Conservation (phyloP, 2,329 filamentous ascomycete species). For the Pyrenochaeta sp. region DNA sequence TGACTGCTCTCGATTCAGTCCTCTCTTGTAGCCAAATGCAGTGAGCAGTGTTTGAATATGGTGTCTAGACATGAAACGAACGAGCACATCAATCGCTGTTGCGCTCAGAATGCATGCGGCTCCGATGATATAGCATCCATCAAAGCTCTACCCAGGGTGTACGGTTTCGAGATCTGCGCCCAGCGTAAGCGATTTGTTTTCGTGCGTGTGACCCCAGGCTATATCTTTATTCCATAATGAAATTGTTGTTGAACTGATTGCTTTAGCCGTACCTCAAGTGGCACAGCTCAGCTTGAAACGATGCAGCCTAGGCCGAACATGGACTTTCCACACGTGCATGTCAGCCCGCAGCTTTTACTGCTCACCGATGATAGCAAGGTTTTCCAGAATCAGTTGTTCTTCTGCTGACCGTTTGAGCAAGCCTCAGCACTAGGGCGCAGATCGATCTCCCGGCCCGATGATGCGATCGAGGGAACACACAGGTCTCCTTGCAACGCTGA, state of each 20-base stretch:
- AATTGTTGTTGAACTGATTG: conserved; percentile 22
- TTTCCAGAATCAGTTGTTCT: conserved; percentile 6
- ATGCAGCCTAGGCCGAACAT: conserved; percentile 5
- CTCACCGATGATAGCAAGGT: conserved; percentile 15
- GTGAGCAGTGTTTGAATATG: not conserved
- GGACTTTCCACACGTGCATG: conserved; percentile 15
- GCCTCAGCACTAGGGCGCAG: conserved; percentile 5
- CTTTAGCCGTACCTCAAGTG: conserved; percentile 20
- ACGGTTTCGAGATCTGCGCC: conserved; percentile 19
- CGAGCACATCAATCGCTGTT: not conserved
- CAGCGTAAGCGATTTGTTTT: conserved; percentile 7
- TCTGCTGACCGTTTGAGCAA: conserved; percentile 4
- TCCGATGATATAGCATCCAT: conserved; percentile 3
- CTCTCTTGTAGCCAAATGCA: not conserved
- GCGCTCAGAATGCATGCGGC: not conserved
- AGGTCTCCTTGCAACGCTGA: too few species aligned
- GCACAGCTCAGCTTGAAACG: not conserved
- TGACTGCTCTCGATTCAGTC: not conserved
- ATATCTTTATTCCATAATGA: conserved; percentile 2
- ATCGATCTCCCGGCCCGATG: conserved; percentile 5
- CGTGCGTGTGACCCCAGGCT: not conserved
- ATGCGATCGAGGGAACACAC: conserved; percentile 10
- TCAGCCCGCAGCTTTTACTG: conserved; percentile 17
- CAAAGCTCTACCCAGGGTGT: conserved; percentile 2
- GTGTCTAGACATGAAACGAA: not conserved